Evolutionary conservation across 2,329 filamentous ascomycete genomes (phyloP), one percentile per base, ranked within the genome.

Genomic region (Cyanodermella asteris): DNA sequence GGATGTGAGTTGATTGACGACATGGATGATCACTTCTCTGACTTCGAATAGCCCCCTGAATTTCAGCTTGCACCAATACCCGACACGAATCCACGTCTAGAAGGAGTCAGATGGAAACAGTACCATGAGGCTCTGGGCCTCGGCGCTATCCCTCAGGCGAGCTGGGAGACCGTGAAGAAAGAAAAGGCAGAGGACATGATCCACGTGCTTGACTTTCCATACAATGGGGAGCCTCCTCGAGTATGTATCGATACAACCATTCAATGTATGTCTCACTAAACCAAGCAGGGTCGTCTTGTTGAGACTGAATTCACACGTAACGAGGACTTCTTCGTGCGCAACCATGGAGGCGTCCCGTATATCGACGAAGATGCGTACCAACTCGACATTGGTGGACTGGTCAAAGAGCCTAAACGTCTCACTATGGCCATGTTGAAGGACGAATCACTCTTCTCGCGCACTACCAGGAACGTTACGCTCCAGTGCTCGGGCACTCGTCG

Each of bases 401-500:
- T 75, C 4, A 59, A 59, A 5, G 50, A 60, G 3, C 66, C 69
- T 0, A 56, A 57, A 26, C 51, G 41, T 2, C 54, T 73, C 27
- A 67, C 61, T 0, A 36, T 76, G 0, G 51, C 54, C 0, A 65
- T 75, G 5, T 45, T 76, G 2, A 58, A 64, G 40, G 53, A 74
- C 31, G 66, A 72, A 35, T 46, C 43, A 2, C 40, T 49, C 0
- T 75, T 74, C 36, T 65, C 68, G 0, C 61, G 64, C 3, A 54
- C 63, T 36, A 51, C 51, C n/a, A 69, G 59, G 30, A 45, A 56
- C 0, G 56, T 69, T 2, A 70, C 65, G 0, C 58, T 77, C 1
- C 71, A 76, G 39, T 77, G 72, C 40, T 66, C 61, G 1, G 72
- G 72, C 6, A 76, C 69, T 0, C 59, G 71, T 2, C 64, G 72